These are phyloP conservation scores for Trichocladium uniseriatum DNA, from an alignment of 495 filamentous ascomycete species.

Conservation along the genomic window DNA sequence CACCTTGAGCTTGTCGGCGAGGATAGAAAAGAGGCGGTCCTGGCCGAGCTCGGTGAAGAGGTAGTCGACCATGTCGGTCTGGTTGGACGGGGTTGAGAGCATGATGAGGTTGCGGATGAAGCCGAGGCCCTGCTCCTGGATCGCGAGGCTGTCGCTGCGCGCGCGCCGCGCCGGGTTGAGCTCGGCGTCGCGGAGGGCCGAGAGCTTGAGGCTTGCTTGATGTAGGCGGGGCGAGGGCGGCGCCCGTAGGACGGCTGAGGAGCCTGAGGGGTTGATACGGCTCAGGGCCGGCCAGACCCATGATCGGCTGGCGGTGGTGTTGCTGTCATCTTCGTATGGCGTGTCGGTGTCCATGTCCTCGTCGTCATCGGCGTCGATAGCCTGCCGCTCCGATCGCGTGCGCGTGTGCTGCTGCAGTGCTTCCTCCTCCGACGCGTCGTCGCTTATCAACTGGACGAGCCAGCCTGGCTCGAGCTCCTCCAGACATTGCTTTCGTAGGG, in stretches of 20 bases:
- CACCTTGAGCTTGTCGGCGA: slow-evolving; percentile 61
- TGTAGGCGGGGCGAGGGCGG: slow-evolving; percentile 22
- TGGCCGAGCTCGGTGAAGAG: slow-evolving; percentile 70
- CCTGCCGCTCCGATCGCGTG: slow-evolving; percentile 25
- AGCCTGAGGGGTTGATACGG: too few relatives aligned
- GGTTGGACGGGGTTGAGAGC: slow-evolving; percentile 8
- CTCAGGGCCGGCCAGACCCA: slow-evolving; percentile 20
- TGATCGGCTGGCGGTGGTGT: slow-evolving; percentile 10
- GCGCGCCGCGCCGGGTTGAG: slow-evolving; percentile 48
- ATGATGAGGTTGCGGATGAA: slow-evolving; percentile 84
- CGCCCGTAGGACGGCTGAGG: background rate
- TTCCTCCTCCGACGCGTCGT: slow-evolving; percentile 43
- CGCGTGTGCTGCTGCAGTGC: slow-evolving; percentile 26
- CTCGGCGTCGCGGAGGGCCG: slow-evolving; percentile 47
- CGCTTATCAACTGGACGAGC: slow-evolving; percentile 66
- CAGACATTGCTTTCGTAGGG: slow-evolving; percentile 64
- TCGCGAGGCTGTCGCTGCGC: slow-evolving; percentile 66
- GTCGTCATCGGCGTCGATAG: slow-evolving; percentile 41
- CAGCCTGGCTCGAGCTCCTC: slow-evolving; percentile 68
- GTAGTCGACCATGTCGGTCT: slow-evolving; percentile 70
- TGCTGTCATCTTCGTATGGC: slow-evolving; percentile 19
- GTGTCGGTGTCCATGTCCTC: slow-evolving; percentile 54
- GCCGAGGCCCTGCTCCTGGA: slow-evolving; percentile 85
- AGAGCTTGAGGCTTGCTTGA: slow-evolving; percentile 41
- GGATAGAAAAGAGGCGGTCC: slow-evolving; percentile 62